phyloP scores from a whole-genome alignment of 2,329 filamentous ascomycete species.

The Trichoderma sp. region DNA sequence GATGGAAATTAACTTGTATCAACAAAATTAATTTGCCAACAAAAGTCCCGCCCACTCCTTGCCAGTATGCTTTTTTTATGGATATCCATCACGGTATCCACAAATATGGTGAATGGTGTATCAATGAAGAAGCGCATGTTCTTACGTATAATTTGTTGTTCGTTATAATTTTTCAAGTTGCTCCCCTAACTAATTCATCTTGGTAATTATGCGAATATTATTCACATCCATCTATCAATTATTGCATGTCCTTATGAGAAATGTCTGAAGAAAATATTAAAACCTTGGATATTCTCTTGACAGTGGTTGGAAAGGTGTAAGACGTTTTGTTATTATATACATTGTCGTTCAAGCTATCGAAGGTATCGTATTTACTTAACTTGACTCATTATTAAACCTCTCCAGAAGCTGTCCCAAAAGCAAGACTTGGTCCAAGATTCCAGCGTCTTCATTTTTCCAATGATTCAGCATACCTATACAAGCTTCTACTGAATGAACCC shows the following conservation, averaged over 20 bases:
- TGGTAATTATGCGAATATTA: not conserved
- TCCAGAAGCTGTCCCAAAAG: not conserved
- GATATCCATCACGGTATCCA: not conserved
- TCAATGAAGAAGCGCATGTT: not conserved
- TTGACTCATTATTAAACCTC: not conserved
- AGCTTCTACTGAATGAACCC: not conserved
- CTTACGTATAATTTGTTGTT: not conserved
- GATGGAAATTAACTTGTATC: not conserved
- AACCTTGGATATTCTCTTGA: not conserved
- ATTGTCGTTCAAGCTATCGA: accelerated
- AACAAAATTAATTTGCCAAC: not conserved
- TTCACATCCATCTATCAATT: not conserved
- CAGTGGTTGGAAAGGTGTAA: not conserved
- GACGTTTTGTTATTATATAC: not conserved
- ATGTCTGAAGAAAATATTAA: not conserved
- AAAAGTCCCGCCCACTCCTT: no score
- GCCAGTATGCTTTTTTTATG: not conserved
- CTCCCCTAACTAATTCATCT: not conserved
- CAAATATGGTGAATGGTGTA: not conserved
- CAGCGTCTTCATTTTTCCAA: not conserved
- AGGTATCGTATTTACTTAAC: not conserved
- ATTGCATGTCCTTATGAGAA: no score
- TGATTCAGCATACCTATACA: not conserved
- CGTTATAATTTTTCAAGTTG: not conserved
- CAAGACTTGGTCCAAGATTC: not conserved